These are phyloP conservation scores for Calonectria pseudoturangicola DNA, from an alignment of 2,329 filamentous ascomycete species.

Conservation along the genomic window DNA sequence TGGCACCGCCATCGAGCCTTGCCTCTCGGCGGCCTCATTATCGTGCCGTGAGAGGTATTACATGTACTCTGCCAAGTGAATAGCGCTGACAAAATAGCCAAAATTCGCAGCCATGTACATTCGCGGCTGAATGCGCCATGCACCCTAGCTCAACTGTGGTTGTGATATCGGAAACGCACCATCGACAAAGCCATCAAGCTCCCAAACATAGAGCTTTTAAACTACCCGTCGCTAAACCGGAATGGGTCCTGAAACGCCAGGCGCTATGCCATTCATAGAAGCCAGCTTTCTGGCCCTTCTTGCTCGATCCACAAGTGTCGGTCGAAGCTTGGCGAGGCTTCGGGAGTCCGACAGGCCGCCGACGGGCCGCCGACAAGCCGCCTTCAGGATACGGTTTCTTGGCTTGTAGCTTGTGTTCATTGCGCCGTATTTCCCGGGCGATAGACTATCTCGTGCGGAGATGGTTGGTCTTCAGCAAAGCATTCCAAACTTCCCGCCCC, in stretches of 20 bases:
- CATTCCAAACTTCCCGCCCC: not conserved
- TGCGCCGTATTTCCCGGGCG: not conserved
- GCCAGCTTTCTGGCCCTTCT: not conserved
- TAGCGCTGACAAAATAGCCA: conserved; percentile 6
- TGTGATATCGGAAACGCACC: not conserved
- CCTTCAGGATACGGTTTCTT: not conserved
- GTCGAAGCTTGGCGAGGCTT: not conserved
- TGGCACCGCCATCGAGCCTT: not conserved
- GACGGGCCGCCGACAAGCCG: conserved; percentile 6
- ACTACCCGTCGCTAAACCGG: conserved; percentile 9
- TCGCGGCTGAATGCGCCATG: not conserved
- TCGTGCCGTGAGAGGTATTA: not conserved
- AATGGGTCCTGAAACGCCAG: conserved; percentile 8
- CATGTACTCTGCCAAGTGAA: not conserved
- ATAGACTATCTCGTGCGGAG: not conserved
- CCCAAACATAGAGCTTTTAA: not conserved
- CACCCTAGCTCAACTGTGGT: too few relatives aligned
- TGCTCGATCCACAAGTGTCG: not conserved
- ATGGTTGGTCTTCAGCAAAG: not conserved
- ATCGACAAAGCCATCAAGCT: not conserved
- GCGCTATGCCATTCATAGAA: conserved; percentile 5
- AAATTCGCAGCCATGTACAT: not conserved
- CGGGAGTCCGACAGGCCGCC: not conserved
- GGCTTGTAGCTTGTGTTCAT: too few relatives aligned
- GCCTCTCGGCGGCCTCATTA: not conserved